Conservation (phyloP, 805 yeast genomes). For the Deakozyma indianensis region DNA sequence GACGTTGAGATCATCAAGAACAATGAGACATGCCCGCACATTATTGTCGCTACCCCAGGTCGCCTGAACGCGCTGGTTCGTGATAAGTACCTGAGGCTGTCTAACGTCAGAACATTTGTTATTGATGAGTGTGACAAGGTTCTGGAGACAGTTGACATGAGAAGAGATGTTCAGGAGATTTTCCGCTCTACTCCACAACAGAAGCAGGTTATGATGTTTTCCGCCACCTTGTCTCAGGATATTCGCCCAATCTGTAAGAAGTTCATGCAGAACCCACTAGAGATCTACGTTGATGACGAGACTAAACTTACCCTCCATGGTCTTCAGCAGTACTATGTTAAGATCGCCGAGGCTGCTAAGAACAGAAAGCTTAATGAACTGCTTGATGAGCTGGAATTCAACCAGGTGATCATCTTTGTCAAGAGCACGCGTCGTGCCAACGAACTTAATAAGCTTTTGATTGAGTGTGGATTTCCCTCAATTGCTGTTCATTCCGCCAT, state of each 20-base stretch:
- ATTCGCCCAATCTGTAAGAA: conserved; percentile 94
- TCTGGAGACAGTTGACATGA: conserved; percentile 80
- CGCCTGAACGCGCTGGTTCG: conserved; percentile 88
- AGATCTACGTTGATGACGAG: conserved; percentile 94
- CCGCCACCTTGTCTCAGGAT: conserved; percentile 89
- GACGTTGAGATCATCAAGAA: conserved; percentile 80
- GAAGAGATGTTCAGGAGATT: conserved; percentile 96
- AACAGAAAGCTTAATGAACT: conserved; percentile 85
- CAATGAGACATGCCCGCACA: conserved; percentile 91
- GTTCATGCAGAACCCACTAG: conserved; percentile 96
- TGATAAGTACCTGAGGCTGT: conserved; percentile 76
- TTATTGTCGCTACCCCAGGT: conserved; percentile 97
- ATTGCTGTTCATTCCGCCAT: conserved; percentile 92
- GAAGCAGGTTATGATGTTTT: conserved; percentile 98
- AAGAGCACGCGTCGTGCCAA: conserved; percentile 84
- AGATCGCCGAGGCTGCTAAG: conserved; percentile 81
- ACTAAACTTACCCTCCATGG: conserved; percentile 96
- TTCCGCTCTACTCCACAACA: conserved; percentile 97
- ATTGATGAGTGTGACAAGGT: conserved; percentile 98
- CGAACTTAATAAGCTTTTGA: conserved; percentile 75
- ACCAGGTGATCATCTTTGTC: conserved; percentile 95
- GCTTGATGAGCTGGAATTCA: conserved; percentile 87
- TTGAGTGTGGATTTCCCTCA: conserved; percentile 91
- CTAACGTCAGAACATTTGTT: conserved; percentile 85
- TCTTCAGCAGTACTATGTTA: conserved; percentile 89